Base-by-base conservation (phyloP, 2,329 filamentous ascomycete genomes). In the Pseudogymnoascus sp. region DNA sequence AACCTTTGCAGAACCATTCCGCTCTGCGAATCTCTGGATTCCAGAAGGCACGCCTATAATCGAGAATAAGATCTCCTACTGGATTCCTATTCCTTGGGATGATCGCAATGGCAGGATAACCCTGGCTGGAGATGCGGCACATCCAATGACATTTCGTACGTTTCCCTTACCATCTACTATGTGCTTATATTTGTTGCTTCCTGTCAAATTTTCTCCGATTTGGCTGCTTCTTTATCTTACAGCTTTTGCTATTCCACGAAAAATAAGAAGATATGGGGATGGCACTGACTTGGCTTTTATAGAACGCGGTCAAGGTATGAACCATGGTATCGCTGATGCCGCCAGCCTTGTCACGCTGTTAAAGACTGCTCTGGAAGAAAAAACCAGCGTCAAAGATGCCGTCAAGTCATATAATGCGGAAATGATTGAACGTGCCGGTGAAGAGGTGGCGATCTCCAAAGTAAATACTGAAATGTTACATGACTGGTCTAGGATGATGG, bases 111-210 rank as follows among this genome's bases (percentile, higher is more conserved):
- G 79, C 3, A 71, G 73, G 1, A 75, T 79, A 2, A 79, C 79
- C 1, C 69, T 84, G 1, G 73, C 77, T 3, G 81, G 82, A 3
- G 82, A 84, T 67, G 77, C 81, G 1, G 81, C 81, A 0, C 81
- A 84, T 68, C 77, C 81, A n/a, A 84, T 84, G 81, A 81, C 80
- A 15, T 66, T 65, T 31, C 67, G 67, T 68, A 58, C 61, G 65
- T 33, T 39, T 35, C 24, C 24, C 21, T 5, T 62, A n/a, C 24
- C 11, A 21, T 33, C 31, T 17, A 10, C 10, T 10, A 13, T 9
- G 17, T 47, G 3, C 24, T 15, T 17, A 6, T 26, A 26, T 50
- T 15, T 54, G 9, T 11, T 33, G 4, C 9, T 54, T 33, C 11
- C 44, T 54, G n/a, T 9, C 4, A 33, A 17, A 11, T 11, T 17